Evolutionary conservation across 164 flowering plant species (phyloP), one percentile per base, ranked within the genome.

Genomic region (Pachysandra terminalis): DNA sequence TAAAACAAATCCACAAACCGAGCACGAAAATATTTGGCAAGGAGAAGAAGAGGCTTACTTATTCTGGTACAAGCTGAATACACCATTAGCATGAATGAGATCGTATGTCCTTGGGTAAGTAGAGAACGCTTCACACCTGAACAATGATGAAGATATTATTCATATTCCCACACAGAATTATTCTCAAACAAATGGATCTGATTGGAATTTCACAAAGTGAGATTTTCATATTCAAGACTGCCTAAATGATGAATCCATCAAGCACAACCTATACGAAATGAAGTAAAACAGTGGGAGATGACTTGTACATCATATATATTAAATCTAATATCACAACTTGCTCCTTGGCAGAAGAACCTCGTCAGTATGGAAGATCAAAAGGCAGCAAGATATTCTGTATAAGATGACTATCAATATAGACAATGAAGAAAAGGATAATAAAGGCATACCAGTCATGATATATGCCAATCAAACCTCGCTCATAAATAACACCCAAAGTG

Each of bases 111-210:
- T 87, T 28, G 94, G 97, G 74, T 91, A 91, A 5, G 97, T 91
- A 35, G 97, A 91, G 83, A 91, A 91, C 56, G 87, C 97, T 77
- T 91, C 97, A 74, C 97, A 89, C 97, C 97, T 91, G 83, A 66
- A 76, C 61, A 8, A 66, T 51, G 22, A 59, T 2, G 24, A 61
- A 51, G 15, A 53, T 4, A 68, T 49, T 23, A 74, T 6, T 59
- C 24, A 53, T 60, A 64, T 66, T 56, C 65, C 54, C 17, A 56
- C 23, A 37, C 5, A 23, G 6, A 14, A 48, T 7, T 8, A 48
- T 63, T 45, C 48, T 15, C 54, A 49, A 23, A 51, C 16, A 5
- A 10, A 45, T 45, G 51, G 10, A 10, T 12, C 17, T 45, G 4
- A 45, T 5, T 45, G 51, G 51, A 15, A 45, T 45, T 45, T 13